Evolutionary conservation across 2,329 filamentous ascomycete species (phyloP).

Genomic region (Colletotrichum lentis): DNA sequence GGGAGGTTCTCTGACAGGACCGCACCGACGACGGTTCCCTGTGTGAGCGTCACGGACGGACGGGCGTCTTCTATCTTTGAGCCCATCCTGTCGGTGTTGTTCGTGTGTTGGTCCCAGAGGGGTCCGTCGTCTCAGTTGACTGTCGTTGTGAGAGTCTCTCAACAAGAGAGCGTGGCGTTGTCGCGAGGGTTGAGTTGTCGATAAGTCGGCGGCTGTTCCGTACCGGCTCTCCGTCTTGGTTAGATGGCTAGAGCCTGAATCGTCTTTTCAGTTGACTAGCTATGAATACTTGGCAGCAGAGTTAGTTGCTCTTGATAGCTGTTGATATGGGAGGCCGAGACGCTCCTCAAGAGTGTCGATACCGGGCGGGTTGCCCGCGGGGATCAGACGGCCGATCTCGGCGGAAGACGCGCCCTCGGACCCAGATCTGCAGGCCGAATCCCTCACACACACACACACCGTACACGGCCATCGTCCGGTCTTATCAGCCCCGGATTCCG

Average conservation of each 20-base stretch:
- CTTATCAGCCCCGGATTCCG: slow-evolving; percentile 21
- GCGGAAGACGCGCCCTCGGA: slow-evolving; percentile 17
- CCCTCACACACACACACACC: background rate
- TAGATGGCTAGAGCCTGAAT: background rate
- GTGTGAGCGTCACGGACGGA: slow-evolving; percentile 43
- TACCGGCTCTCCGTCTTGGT: slow-evolving; percentile 12
- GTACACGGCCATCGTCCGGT: background rate
- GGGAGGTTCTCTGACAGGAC: slow-evolving; percentile 48
- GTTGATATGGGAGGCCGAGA: slow-evolving; percentile 20
- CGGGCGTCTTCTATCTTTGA: slow-evolving; percentile 23
- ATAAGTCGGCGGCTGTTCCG: background rate
- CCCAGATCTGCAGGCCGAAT: slow-evolving; percentile 23
- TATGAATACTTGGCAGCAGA: slow-evolving; percentile 2
- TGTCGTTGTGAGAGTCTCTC: slow-evolving; percentile 1
- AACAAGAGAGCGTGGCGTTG: background rate
- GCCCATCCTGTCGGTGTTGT: slow-evolving; percentile 15
- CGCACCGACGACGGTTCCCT: slow-evolving; percentile 54
- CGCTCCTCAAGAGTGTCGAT: background rate
- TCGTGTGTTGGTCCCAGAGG: background rate
- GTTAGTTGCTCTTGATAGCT: slow-evolving; percentile 12
- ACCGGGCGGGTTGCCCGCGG: slow-evolving; percentile 28
- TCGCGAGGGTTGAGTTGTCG: slow-evolving; percentile 2
- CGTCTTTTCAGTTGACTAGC: background rate
- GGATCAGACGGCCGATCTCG: slow-evolving; percentile 28
- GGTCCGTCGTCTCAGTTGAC: background rate